A percentile compares a stretch with the other conserved stretches of the same genome.
Conservation (phyloP, 2,329 filamentous ascomycete genomes). For the Talaromyces verruculosus region DNA sequence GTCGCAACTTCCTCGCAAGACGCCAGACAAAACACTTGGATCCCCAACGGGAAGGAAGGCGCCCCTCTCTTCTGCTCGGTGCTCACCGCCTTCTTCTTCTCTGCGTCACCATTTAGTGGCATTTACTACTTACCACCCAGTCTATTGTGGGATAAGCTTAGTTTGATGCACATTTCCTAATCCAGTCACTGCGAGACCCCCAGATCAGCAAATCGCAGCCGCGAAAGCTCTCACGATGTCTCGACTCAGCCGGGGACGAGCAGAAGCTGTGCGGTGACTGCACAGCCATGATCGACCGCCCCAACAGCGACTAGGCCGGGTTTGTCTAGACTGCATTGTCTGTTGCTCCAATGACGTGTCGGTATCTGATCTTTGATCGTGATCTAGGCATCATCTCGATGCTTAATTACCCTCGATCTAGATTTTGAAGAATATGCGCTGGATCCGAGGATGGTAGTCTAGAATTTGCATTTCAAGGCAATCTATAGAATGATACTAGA, state of each 20-base stretch:
- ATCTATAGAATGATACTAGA: not conserved
- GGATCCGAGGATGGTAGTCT: not conserved
- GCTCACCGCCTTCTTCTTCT: conserved; percentile 9
- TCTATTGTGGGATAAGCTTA: not conserved
- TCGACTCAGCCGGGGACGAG: not conserved
- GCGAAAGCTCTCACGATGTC: conserved; percentile 9
- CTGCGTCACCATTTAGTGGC: not conserved
- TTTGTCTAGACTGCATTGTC: not conserved
- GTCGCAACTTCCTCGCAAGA: conserved; percentile 11
- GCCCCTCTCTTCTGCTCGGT: not conserved
- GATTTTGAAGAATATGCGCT: not conserved
- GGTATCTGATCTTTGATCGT: not conserved
- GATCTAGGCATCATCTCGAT: not conserved
- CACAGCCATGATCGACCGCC: conserved; percentile 12
- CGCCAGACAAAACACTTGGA: not conserved
- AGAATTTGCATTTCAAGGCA: not conserved
- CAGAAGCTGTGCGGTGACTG: not conserved
- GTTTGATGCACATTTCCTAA: not conserved
- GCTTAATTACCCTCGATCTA: not conserved
- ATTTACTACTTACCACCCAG: not conserved
- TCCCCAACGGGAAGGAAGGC: not conserved
- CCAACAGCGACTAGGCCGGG: conserved; percentile 1
- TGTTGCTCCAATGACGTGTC: not conserved
- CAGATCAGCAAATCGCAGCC: conserved; percentile 3
- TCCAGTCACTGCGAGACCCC: not conserved